Conservation (phyloP, 208 protist species). For the Crithidia expoeki region DNA sequence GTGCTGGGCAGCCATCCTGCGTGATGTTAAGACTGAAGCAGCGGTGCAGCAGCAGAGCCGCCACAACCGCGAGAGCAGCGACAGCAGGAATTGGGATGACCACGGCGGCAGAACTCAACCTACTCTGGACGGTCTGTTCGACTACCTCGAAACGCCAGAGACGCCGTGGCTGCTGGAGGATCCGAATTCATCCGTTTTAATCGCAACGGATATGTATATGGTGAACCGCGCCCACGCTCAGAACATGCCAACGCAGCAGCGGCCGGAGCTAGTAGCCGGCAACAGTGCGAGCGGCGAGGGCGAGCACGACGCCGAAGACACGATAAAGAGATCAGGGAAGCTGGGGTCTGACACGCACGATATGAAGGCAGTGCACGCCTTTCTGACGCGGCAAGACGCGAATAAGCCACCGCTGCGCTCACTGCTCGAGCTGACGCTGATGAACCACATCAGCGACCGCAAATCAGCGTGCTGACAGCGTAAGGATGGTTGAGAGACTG, state of each 20-base stretch:
- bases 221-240: constrained; percentile 9
- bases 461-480: not conserved
- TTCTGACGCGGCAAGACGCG: not conserved
- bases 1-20: constrained; percentile 12
- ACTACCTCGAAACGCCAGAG: constrained; percentile 19
- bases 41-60: constrained; percentile 20
- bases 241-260: not conserved
- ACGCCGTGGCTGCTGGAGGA: constrained; percentile 29
- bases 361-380: constrained; percentile 19
- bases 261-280: no score
- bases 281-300: not conserved
- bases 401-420: constrained; percentile 15
- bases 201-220: constrained; percentile 25
- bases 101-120: not conserved
- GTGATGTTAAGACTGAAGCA: constrained; percentile 21
- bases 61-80: not conserved
- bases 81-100: no score
- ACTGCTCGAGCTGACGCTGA: constrained; percentile 10
- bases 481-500: no score
- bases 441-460: constrained; percentile 5
- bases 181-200: constrained; percentile 4
- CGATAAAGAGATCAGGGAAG: not conserved
- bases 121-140: constrained; percentile 9
- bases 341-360: constrained; percentile 2
- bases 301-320: not conserved